Percentiles rank a stretch among this genome's conserved stretches.
phyloP scores from a whole-genome alignment of 2,329 filamentous ascomycete genomes.

The Dactylellina cionopaga region DNA sequence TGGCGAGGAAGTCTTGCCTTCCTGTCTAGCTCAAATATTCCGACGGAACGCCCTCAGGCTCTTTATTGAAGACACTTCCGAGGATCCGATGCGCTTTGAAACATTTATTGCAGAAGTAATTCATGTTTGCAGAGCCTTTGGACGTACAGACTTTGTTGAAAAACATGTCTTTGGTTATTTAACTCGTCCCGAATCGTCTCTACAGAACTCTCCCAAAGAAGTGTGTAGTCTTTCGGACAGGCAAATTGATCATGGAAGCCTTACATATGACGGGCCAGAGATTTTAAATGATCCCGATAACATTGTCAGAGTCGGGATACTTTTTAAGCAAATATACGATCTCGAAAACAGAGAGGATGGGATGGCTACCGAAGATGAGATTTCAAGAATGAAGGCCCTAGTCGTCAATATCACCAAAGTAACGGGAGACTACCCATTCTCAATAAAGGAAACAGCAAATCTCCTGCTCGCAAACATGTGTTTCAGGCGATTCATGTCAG shows the following conservation, averaged over 20 bases:
- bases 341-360: not conserved
- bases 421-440: not conserved
- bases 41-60: not conserved
- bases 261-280: not conserved
- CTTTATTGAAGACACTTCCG: not conserved
- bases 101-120: not conserved
- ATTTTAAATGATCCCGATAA: not conserved
- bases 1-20: not conserved
- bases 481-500: conserved; percentile 1
- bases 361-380: not conserved
- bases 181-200: no score
- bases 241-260: not conserved
- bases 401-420: not conserved
- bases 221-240: not conserved
- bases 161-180: not conserved
- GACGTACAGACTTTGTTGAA: not conserved
- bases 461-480: not conserved
- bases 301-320: not conserved
- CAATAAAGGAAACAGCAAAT: not conserved
- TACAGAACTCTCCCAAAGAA: not conserved
- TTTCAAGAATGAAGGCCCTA: not conserved
- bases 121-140: not conserved
- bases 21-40: not conserved
- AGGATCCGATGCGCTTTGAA: not conserved
- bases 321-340: not conserved